Percentiles rank a stretch among this genome's conserved stretches.
Conservation (phyloP, 306 rosid species). For the Inga leiocalycina region DNA sequence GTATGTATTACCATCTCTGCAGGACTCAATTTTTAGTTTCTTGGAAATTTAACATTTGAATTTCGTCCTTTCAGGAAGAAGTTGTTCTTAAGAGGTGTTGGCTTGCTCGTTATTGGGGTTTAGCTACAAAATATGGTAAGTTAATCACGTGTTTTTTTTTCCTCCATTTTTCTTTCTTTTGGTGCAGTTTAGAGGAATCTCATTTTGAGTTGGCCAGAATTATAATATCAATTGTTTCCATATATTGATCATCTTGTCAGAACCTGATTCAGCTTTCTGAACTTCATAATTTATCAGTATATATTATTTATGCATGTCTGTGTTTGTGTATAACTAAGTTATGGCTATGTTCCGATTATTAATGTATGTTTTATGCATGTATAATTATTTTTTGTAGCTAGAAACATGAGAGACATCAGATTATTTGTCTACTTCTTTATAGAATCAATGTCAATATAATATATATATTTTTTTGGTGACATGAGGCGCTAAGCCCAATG, state of each 20-base stretch:
- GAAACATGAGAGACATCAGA: neutral
- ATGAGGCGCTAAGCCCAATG: no score
- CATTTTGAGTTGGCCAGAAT: conserved; percentile 20
- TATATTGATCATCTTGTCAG: conserved; percentile 14
- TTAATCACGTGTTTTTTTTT: conserved; percentile 19
- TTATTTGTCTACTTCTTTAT: neutral
- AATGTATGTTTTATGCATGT: conserved; percentile 1
- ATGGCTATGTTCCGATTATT: neutral
- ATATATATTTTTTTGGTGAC: no score
- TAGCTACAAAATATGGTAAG: conserved; percentile 86
- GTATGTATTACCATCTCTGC: conserved; percentile 42
- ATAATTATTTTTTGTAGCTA: conserved; percentile 20
- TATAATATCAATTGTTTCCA: conserved; percentile 12
- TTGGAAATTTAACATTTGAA: conserved; percentile 28
- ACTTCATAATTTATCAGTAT: conserved; percentile 31
- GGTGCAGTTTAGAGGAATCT: conserved; percentile 6
- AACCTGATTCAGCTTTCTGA: conserved; percentile 12
- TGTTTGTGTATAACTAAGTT: conserved; percentile 13
- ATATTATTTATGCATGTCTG: neutral
- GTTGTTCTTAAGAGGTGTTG: conserved; percentile 99
- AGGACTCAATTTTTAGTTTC: conserved; percentile 30
- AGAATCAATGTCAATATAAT: neutral
- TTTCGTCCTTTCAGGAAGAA: conserved; percentile 77
- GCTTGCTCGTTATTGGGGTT: conserved; percentile 99
- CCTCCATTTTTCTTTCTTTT: conserved; percentile 21